phyloP scores from a whole-genome alignment of 2,329 filamentous ascomycete species.

The Penicillium sclerotigenum region DNA sequence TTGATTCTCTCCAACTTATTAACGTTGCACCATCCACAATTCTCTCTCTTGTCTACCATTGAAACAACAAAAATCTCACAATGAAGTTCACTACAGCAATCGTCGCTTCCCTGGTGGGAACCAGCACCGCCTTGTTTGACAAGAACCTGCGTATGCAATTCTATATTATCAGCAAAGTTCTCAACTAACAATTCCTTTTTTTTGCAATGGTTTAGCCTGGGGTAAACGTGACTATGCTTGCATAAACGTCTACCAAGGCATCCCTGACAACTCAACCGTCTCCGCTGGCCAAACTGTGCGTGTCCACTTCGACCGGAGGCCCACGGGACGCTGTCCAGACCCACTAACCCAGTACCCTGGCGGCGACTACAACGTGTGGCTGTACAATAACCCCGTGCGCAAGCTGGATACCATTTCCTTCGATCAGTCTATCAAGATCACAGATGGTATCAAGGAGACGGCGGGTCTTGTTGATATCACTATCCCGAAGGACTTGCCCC shows the following conservation, averaged over 20 bases:
- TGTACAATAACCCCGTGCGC: slow-evolving; percentile 33
- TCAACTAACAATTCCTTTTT: background rate
- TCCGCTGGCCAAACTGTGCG: slow-evolving; percentile 23
- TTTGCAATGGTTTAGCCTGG: slow-evolving; percentile 24
- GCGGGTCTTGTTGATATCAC: slow-evolving; percentile 23
- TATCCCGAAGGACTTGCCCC: slow-evolving; percentile 26
- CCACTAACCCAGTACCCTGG: slow-evolving; percentile 21
- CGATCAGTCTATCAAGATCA: slow-evolving; percentile 22
- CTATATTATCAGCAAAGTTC: background rate
- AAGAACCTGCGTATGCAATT: slow-evolving; percentile 28
- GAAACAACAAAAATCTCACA: background rate
- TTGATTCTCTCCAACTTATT: background rate
- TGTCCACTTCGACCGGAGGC: slow-evolving; percentile 28
- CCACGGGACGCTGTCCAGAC: slow-evolving; percentile 26
- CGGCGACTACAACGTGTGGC: slow-evolving; percentile 25
- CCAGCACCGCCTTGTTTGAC: slow-evolving; percentile 30
- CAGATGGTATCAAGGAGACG: slow-evolving; percentile 16
- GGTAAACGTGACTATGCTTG: slow-evolving; percentile 35
- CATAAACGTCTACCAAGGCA: slow-evolving; percentile 34
- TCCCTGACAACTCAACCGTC: slow-evolving; percentile 32
- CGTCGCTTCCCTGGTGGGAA: slow-evolving; percentile 24
- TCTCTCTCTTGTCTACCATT: background rate
- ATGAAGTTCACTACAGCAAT: slow-evolving; percentile 33
- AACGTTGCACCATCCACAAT: background rate
- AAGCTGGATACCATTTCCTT: slow-evolving; percentile 20